Evolutionary conservation across 768 basidiomycete genomes (phyloP).

Genomic region (Cyclocybe aegerita): DNA sequence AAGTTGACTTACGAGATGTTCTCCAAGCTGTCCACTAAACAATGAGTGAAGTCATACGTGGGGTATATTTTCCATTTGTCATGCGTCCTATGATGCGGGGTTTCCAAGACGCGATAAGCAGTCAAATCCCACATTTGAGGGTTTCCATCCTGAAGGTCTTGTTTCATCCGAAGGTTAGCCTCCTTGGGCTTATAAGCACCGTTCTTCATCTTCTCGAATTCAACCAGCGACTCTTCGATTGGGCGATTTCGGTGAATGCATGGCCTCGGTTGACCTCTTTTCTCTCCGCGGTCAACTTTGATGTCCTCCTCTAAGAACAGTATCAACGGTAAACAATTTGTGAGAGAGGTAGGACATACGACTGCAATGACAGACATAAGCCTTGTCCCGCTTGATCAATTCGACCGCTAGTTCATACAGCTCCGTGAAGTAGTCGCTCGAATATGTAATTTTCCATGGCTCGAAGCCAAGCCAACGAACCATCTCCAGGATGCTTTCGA

Average conservation of each 20-base stretch:
- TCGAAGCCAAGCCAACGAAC: conserved; percentile 97
- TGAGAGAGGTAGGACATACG: conserved; percentile 53
- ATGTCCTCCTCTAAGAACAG: conserved; percentile 80
- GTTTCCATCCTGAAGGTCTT: conserved; percentile 88
- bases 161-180: conserved; percentile 96
- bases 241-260: conserved; percentile 89
- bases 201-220: conserved; percentile 91
- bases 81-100: conserved; percentile 90
- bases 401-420: conserved; percentile 87
- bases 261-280: conserved; percentile 74
- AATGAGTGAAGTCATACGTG: conserved; percentile 99
- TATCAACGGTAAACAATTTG: not conserved
- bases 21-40: conserved; percentile 96
- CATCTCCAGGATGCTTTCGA: conserved; percentile 94
- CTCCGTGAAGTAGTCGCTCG: conserved; percentile 92
- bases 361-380: conserved; percentile 94
- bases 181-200: conserved; percentile 91
- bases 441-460: conserved; percentile 99
- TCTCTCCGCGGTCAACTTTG: conserved; percentile 82
- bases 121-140: conserved; percentile 99
- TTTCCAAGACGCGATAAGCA: conserved; percentile 89
- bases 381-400: conserved; percentile 86
- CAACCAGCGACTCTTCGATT: conserved; percentile 78
- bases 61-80: conserved; percentile 97
- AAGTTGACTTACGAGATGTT: conserved; percentile 88